Evolutionary conservation across 192 early-diverging fungal genomes (phyloP).

Genomic region (Phycomyces blakesleeanus): DNA sequence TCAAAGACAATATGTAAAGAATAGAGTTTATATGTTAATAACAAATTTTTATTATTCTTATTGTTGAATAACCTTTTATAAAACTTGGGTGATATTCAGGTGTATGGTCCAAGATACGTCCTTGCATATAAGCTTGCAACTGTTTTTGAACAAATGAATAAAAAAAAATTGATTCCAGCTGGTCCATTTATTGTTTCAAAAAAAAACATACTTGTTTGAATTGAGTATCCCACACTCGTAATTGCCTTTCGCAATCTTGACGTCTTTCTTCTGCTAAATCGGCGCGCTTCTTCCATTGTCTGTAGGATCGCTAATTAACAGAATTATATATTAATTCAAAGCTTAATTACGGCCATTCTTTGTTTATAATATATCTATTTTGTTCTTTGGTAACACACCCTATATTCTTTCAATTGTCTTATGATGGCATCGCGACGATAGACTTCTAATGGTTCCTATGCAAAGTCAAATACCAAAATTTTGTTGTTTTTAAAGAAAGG

Average conservation of each 20-base stretch:
- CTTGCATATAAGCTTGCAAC: conserved; percentile 10
- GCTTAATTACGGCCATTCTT: background rate
- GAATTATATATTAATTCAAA: background rate
- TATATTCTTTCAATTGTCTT: conserved; percentile 17
- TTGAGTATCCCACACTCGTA: background rate
- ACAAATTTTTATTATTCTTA: background rate
- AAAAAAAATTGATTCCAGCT: background rate
- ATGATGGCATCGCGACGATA: conserved; percentile 12
- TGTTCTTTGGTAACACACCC: background rate
- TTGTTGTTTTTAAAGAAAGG: too few relatives aligned
- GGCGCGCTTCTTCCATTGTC: background rate
- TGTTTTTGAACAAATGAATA: background rate
- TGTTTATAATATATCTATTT: background rate
- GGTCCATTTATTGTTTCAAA: background rate
- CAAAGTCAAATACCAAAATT: background rate
- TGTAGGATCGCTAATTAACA: conserved; percentile 4
- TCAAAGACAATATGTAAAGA: too few relatives aligned
- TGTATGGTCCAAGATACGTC: background rate
- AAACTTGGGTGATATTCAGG: too few relatives aligned
- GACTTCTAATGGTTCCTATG: conserved; percentile 5
- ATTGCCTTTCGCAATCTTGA: background rate
- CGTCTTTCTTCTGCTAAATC: background rate
- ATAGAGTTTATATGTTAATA: too few relatives aligned
- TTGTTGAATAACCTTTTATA: background rate
- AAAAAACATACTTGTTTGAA: conserved; percentile 7